Base-by-base conservation (phyloP, 2,329 filamentous ascomycete genomes). In the Paraphaeosphaeria minitans region DNA sequence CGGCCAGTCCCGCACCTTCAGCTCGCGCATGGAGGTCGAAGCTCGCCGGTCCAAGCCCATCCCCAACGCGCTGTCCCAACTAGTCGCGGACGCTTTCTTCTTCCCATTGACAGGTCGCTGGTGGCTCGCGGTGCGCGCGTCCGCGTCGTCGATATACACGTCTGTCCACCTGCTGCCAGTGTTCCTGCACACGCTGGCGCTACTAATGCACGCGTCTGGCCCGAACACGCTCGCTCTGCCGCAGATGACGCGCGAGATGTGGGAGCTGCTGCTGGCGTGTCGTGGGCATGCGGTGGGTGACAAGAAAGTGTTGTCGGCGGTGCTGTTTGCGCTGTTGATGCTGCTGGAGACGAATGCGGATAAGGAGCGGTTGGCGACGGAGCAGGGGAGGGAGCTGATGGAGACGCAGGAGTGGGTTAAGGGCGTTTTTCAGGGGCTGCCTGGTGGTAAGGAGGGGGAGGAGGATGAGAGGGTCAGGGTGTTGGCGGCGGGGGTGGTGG, bases 381-480 rank as follows among this genome's bases (percentile, higher is more conserved):
- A 89, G 57, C 86, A 92, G 67, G 88, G 90, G 0, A 86, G 87
- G 56, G 88, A 94, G 74, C 80, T 98, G 22, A 83, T 96, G 53
- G 94, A 98, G 82, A 90, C 92, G 59, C 86, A 91, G 68, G 90
- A 92, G 70, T 99, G 95, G 95, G 90, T 91, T 1, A 84, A 87
- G 45, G 82, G 82, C 55, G 84, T 97, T 1, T 96, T 97, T 76
- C 86, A 89, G 54, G 68, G 71, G 37, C 55, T 77, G 52, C 52
- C 61, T 63, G 57, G 59, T 81, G 81, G 50, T 75, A 72, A 60
- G 59, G 74, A 81, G 83, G 46, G 55, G 2, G 55, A 41, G 4
- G 89, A 97, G 72, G 92, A 95, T 73, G 91, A 90, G 59, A 87
- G 89, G 61, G 86, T 94, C 33, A 89, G 92, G 79, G 91, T 88